phyloP scores from a whole-genome alignment of 2,329 filamentous ascomycete genomes.

The Zymoseptoria brevis region DNA sequence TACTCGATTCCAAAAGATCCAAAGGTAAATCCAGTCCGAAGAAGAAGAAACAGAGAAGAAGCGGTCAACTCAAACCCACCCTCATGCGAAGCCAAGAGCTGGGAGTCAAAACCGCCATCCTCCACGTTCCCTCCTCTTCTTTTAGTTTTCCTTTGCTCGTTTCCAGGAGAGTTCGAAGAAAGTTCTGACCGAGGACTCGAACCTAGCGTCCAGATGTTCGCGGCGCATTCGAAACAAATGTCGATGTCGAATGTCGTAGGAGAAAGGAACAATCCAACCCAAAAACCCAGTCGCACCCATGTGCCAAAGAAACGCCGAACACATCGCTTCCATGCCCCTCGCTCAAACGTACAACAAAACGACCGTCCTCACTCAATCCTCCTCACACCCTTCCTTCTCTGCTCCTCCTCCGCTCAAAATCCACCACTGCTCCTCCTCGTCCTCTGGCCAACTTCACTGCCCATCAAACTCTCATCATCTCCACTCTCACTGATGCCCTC shows the following conservation, averaged over 20 bases:
- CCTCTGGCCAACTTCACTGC: background rate
- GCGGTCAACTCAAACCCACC: background rate
- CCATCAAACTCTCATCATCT: background rate
- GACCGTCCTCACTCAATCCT: background rate
- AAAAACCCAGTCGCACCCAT: background rate
- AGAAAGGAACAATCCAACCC: background rate
- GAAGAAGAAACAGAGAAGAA: background rate
- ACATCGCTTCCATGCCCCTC: background rate
- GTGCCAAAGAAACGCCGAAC: background rate
- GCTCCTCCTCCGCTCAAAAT: background rate
- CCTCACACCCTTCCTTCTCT: too few species aligned
- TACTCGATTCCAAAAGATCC: too few species aligned
- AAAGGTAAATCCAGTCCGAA: too few species aligned
- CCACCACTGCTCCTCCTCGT: background rate
- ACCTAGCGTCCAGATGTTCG: too few species aligned
- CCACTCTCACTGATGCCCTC: conserved; percentile 25
- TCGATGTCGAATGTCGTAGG: too few species aligned
- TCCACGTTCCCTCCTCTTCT: too few species aligned
- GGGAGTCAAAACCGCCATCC: conserved; percentile 1
- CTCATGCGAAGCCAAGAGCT: background rate
- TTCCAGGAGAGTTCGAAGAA: too few species aligned
- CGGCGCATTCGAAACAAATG: too few species aligned
- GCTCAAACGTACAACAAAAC: background rate
- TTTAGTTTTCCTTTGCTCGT: too few species aligned
- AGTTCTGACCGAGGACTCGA: too few species aligned